These are phyloP conservation scores for Talaromyces sp. DNA, from an alignment of 2,329 filamentous ascomycete genomes.

Conservation along the genomic window DNA sequence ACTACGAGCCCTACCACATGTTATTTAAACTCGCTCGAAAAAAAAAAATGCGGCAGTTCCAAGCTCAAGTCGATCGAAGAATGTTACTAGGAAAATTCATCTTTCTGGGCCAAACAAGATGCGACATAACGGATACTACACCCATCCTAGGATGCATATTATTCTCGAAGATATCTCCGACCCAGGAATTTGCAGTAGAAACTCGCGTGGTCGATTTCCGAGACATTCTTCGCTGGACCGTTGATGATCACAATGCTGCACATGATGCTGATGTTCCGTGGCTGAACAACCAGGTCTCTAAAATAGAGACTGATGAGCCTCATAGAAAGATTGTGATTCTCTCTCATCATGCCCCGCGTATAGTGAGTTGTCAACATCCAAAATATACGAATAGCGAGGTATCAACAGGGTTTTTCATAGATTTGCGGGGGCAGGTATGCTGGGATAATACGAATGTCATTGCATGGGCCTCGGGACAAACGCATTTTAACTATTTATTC, in stretches of 20 bases:
- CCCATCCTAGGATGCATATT: background rate
- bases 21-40: no score
- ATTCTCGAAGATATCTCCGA: background rate
- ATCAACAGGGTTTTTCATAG: background rate
- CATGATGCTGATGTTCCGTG: background rate
- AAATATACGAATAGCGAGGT: background rate
- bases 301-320: background rate
- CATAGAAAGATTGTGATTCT: no score
- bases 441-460: background rate
- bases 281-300: background rate
- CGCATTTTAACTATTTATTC: background rate
- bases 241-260: background rate
- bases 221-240: background rate
- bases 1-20: no score
- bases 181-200: background rate
- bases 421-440: background rate
- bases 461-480: background rate
- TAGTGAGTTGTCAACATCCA: background rate
- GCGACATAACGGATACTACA: no score
- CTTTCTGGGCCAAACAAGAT: constrained; percentile 1
- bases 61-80: no score
- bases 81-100: background rate
- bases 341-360: no score
- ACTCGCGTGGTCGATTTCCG: background rate
- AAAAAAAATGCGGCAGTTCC: no score